Evolutionary conservation across 345 rosid genomes (phyloP).

Genomic region (Ceriops decandra): DNA sequence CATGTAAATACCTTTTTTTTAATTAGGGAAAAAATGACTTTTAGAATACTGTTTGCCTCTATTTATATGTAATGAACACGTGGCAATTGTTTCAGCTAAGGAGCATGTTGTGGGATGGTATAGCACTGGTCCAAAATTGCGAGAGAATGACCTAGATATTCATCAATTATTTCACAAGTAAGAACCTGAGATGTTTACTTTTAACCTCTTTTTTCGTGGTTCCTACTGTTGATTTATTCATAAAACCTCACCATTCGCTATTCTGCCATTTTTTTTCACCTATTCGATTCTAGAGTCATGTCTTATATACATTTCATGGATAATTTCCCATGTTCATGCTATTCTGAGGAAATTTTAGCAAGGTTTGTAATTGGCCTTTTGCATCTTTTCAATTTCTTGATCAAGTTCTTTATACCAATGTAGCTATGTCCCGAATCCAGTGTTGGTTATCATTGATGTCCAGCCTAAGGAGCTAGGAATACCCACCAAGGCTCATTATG

Average conservation of each 20-base stretch:
- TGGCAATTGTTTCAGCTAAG: conserved; percentile 53
- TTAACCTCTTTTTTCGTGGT: background rate
- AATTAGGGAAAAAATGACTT: no score
- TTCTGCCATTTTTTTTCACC: no score
- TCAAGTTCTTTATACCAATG: conserved; percentile 12
- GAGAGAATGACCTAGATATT: conserved; percentile 84
- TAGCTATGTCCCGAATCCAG: conserved; percentile 80
- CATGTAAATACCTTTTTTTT: no score
- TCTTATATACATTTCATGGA: no score
- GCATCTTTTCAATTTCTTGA: background rate
- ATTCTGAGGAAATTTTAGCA: no score
- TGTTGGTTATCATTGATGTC: conserved; percentile 88
- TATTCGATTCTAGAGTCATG: no score
- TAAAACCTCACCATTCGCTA: no score
- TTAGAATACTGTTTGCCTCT: no score
- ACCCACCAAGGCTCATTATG: conserved; percentile 83
- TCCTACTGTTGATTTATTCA: background rate
- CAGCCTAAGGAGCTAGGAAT: conserved; percentile 87
- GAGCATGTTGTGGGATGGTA: conserved; percentile 99
- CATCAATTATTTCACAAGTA: conserved; percentile 47
- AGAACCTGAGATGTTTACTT: conserved; percentile 18
- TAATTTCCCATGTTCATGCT: no score
- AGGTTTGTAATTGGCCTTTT: conserved; percentile 8
- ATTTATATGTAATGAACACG: background rate
- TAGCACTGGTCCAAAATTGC: conserved; percentile 86